These are phyloP conservation scores for Psidium friedrichsthalianum DNA, from an alignment of 345 rosid genomes.

Conservation along the genomic window DNA sequence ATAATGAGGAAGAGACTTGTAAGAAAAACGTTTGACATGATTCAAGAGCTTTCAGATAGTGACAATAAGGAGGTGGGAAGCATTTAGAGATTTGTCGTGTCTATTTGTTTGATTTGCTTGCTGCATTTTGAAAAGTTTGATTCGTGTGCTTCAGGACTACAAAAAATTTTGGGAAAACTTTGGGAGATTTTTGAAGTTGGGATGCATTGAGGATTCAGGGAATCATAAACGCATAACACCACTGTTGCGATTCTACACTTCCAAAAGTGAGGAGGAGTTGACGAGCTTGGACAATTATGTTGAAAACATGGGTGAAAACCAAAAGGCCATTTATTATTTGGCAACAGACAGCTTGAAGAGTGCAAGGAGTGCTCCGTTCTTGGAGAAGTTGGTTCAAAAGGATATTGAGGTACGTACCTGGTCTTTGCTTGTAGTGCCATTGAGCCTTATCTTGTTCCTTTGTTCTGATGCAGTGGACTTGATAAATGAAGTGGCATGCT, in stretches of 20 bases:
- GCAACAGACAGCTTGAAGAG: constrained; percentile 93
- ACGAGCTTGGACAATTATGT: constrained; percentile 77
- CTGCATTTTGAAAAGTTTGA: not conserved
- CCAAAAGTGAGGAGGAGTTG: constrained; percentile 81
- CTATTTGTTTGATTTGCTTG: not conserved
- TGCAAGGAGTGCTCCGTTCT: constrained; percentile 89
- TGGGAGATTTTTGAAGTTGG: constrained; percentile 82
- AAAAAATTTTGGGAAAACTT: constrained; percentile 98
- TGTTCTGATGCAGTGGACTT: not conserved
- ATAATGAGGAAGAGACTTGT: constrained; percentile 98
- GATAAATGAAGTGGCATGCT: not conserved
- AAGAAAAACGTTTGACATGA: constrained; percentile 93
- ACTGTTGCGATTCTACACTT: constrained; percentile 62
- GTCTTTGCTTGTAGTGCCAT: not conserved
- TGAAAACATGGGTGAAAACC: constrained; percentile 93
- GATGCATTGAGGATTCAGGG: constrained; percentile 92
- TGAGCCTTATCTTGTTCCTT: not conserved
- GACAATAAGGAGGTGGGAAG: constrained; percentile 77
- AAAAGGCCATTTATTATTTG: constrained; percentile 86
- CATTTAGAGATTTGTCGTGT: not conserved
- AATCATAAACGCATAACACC: constrained; percentile 94
- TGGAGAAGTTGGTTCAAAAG: constrained; percentile 89
- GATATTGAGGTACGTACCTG: constrained; percentile 61
- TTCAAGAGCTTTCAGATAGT: constrained; percentile 75
- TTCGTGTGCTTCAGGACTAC: constrained; percentile 54